phyloP scores from a whole-genome alignment of 768 basidiomycete genomes.

The Lentinula raphanica region DNA sequence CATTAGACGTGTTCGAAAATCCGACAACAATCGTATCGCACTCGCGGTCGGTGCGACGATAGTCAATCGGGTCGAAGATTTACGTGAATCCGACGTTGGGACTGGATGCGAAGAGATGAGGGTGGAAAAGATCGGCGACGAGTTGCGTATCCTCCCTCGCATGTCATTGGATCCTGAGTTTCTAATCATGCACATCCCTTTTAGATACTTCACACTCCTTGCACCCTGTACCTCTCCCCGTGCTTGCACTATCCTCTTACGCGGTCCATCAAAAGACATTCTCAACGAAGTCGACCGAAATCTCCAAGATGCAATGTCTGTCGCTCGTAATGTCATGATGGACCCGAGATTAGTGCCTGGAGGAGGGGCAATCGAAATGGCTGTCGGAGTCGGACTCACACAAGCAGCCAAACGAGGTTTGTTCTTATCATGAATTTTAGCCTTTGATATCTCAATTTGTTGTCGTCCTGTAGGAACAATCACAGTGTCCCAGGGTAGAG shows the following conservation, averaged over 20 bases:
- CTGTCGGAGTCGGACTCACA: conserved; percentile 83
- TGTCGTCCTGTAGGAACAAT: not conserved
- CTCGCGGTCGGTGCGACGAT: conserved; percentile 94
- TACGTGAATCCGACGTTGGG: conserved; percentile 88
- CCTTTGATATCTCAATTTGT: not conserved
- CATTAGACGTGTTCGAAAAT: conserved; percentile 95
- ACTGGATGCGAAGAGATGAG: conserved; percentile 94
- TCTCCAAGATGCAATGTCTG: conserved; percentile 94
- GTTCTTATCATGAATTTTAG: not conserved
- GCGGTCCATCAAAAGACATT: conserved; percentile 97
- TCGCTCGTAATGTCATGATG: conserved; percentile 95
- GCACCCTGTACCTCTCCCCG: conserved; percentile 88
- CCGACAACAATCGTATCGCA: conserved; percentile 97
- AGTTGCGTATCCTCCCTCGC: conserved; percentile 41
- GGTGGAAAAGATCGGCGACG: conserved; percentile 96
- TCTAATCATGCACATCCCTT: not conserved
- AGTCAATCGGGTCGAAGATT: conserved; percentile 92
- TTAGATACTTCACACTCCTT: conserved; percentile 90
- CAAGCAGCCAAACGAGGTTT: not conserved
- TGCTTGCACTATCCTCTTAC: conserved; percentile 96
- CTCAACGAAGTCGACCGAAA: conserved; percentile 98
- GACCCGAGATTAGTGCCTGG: conserved; percentile 92
- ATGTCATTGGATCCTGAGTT: not conserved
- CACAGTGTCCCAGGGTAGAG: not conserved
- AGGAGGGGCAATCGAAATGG: conserved; percentile 98